Conservation (phyloP, 176 grass and related monocot species). For the Eremochloa ophiuroides region DNA sequence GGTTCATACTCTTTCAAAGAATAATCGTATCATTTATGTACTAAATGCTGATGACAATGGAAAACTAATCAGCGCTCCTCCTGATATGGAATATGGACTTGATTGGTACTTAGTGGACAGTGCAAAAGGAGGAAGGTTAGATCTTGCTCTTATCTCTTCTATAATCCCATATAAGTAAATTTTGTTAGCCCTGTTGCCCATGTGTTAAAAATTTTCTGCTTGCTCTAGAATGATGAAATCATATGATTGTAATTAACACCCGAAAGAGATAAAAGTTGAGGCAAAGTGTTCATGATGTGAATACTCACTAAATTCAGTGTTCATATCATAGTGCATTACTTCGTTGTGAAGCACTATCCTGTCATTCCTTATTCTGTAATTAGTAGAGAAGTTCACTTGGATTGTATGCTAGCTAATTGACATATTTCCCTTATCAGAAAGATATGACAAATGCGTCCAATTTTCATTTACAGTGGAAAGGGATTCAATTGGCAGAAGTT, state of each 20-base stretch:
- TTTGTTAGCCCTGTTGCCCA: too few relatives aligned
- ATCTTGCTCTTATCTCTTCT: not conserved
- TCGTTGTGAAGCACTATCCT: not conserved
- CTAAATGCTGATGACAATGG: slow-evolving; percentile 72
- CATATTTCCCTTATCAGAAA: not conserved
- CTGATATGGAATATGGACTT: slow-evolving; percentile 45
- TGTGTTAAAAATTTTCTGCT: not conserved
- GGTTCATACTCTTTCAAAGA: slow-evolving; percentile 44
- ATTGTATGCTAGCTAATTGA: not conserved
- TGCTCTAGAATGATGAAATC: slow-evolving; percentile 10
- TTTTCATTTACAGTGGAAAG: slow-evolving; percentile 64
- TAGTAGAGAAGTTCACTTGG: not conserved
- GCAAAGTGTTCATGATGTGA: not conserved
- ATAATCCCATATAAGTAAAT: too few relatives aligned
- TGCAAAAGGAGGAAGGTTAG: slow-evolving; percentile 77
- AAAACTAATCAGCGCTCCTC: slow-evolving; percentile 61
- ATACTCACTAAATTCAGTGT: not conserved
- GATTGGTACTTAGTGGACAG: slow-evolving; percentile 89
- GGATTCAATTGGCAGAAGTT: slow-evolving; percentile 88
- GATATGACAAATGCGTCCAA: not conserved
- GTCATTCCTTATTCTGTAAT: not conserved
- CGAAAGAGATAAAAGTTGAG: not conserved
- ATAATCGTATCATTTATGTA: slow-evolving; percentile 70
- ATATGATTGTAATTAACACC: not conserved
- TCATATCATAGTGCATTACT: not conserved